phyloP scores from a whole-genome alignment of 257 asterid genomes.

The Przewalskia tangutica region DNA sequence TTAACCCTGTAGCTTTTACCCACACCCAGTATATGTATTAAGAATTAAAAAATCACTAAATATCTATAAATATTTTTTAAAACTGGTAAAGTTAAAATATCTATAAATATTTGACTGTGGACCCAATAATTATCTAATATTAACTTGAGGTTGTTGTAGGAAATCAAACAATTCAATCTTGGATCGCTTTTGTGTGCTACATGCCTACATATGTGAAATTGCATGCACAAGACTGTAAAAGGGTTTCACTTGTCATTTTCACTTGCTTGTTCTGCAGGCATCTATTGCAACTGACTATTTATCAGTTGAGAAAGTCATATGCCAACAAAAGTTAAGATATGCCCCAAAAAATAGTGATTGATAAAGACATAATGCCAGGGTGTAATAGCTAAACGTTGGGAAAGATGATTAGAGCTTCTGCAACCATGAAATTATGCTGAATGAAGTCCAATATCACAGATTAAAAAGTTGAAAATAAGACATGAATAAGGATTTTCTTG shows the following conservation, averaged over 20 bases:
- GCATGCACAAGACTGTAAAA: not conserved
- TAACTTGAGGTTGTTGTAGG: not conserved
- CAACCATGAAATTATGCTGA: not conserved
- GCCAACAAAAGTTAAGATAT: not conserved
- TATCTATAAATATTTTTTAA: not conserved
- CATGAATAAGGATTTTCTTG: not conserved
- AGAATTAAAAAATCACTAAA: not conserved
- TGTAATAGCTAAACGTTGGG: not conserved
- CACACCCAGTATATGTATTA: not conserved
- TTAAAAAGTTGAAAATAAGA: not conserved
- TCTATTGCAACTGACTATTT: not conserved
- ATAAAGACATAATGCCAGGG: not conserved
- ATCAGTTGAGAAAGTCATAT: not conserved
- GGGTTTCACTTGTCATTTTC: not conserved
- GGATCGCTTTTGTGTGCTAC: not conserved
- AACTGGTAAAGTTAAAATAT: no score
- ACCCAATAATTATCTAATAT: not conserved
- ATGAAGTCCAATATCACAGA: not conserved
- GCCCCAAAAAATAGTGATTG: no score
- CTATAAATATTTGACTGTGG: not conserved
- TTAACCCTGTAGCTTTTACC: not conserved
- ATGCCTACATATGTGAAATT: not conserved
- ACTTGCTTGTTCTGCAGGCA: not conserved
- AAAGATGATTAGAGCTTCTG: not conserved
- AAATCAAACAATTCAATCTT: not conserved